Percentiles rank a stretch among this genome's conserved stretches.
phyloP scores from a whole-genome alignment of 192 early-diverging fungal species.

The Phlyctochytrium bullatum region DNA sequence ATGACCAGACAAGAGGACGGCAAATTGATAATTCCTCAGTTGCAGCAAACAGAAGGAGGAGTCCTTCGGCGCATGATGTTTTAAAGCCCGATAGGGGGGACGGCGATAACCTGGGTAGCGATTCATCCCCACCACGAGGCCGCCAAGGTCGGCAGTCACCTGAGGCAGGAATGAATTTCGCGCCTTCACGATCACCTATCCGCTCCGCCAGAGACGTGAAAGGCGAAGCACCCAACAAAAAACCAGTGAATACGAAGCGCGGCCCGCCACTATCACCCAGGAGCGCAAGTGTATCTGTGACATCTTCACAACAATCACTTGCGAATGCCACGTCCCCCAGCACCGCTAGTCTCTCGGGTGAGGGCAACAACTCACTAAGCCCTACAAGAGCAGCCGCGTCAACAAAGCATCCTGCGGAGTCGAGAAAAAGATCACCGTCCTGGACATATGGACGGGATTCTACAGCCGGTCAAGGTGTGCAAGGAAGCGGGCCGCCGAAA shows the following conservation, averaged over 20 bases:
- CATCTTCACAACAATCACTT: background rate
- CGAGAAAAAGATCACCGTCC: conserved; percentile 3
- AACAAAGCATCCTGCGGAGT: background rate
- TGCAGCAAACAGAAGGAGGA: too few species aligned
- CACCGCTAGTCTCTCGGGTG: too few species aligned
- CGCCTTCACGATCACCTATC: too few species aligned
- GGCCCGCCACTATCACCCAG: conserved; percentile 5
- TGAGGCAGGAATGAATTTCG: too few species aligned
- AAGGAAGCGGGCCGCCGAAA: background rate
- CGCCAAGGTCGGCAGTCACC: background rate
- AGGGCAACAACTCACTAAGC: too few species aligned
- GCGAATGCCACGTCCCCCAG: too few species aligned
- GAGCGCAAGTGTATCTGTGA: background rate
- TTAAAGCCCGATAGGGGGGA: background rate
- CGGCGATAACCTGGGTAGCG: background rate
- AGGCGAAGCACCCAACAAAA: too few species aligned
- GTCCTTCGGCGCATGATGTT: too few species aligned
- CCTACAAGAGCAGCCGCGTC: too few species aligned
- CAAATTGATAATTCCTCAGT: background rate
- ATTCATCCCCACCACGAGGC: conserved; percentile 1
- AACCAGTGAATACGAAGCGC: background rate
- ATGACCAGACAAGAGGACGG: background rate
- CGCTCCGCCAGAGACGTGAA: too few species aligned
- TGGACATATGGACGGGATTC: conserved; percentile 8
- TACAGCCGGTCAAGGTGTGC: background rate